Conservation (phyloP, 2,329 filamentous ascomycete species). For the Ophiognomonia clavigignenti-juglandacearum region DNA sequence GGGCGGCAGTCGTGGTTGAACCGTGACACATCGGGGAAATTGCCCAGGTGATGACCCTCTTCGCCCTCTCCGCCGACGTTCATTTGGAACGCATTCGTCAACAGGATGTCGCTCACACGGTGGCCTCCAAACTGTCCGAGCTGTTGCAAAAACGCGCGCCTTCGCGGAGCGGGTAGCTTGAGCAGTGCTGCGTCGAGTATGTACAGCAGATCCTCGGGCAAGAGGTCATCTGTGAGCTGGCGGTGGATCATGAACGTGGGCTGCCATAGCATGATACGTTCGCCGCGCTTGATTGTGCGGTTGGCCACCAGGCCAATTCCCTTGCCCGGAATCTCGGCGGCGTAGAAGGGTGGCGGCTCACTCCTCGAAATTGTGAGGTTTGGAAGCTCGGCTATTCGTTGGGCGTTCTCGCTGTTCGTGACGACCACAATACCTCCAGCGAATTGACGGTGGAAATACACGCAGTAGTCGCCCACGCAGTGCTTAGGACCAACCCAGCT, state of each 20-base stretch:
- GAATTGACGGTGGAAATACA: constrained; percentile 16
- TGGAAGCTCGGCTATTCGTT: constrained; percentile 10
- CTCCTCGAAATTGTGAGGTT: neutral
- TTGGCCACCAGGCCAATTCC: constrained; percentile 21
- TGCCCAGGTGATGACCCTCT: constrained; percentile 7
- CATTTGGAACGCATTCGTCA: constrained; percentile 24
- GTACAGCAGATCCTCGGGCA: constrained; percentile 15
- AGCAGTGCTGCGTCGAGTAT: constrained; percentile 20
- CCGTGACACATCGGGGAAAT: constrained; percentile 29
- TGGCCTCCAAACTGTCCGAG: constrained; percentile 21
- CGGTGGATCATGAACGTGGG: constrained; percentile 22
- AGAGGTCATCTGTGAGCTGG: constrained; percentile 18
- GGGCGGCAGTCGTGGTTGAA: constrained; percentile 34
- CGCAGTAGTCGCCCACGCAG: constrained; percentile 19
- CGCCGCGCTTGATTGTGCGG: constrained; percentile 18
- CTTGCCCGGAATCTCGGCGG: constrained; percentile 18
- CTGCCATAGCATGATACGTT: constrained; percentile 19
- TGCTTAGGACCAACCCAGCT: constrained; percentile 10
- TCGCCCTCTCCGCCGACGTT: neutral
- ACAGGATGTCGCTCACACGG: constrained; percentile 20
- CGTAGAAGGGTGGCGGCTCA: constrained; percentile 5
- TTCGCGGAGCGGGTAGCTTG: constrained; percentile 16
- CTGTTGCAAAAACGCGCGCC: constrained; percentile 19
- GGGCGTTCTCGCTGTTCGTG: constrained; percentile 16
- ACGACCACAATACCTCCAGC: constrained; percentile 17